Conservation (phyloP, 2,329 filamentous ascomycete genomes). For the Ploettnerulaceae sp. region DNA sequence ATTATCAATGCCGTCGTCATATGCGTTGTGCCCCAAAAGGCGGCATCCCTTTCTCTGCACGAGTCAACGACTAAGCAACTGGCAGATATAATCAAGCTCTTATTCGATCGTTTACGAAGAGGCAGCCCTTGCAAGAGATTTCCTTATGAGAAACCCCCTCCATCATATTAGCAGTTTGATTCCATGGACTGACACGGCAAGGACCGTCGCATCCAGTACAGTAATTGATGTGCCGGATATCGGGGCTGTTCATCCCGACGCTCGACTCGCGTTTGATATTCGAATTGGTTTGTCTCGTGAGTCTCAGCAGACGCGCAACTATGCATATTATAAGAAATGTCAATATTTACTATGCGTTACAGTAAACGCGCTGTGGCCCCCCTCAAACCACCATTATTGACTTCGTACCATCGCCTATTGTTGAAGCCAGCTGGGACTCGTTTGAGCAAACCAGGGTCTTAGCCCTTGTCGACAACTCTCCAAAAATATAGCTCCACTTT, state of each 20-base stretch:
- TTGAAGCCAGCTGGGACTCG: not conserved
- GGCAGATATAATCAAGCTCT: not conserved
- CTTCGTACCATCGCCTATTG: not conserved
- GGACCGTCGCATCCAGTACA: no score
- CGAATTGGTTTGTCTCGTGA: not conserved
- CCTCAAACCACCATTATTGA: not conserved
- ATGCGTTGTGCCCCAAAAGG: constrained; percentile 4
- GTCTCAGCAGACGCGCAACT: constrained; percentile 6
- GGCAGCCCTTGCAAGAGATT: not conserved
- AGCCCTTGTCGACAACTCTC: not conserved
- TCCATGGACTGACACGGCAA: constrained; percentile 12
- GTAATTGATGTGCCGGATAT: not conserved
- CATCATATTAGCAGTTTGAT: constrained; percentile 1
- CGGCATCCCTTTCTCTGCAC: not conserved
- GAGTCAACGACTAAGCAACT: not conserved
- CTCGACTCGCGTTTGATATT: not conserved
- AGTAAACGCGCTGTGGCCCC: constrained; percentile 6
- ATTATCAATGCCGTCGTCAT: constrained; percentile 10
- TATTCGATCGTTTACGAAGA: constrained; percentile 2
- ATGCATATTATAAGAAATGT: not conserved
- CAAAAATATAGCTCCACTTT: constrained; percentile 2
- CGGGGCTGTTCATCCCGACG: not conserved
- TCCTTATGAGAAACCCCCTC: not conserved
- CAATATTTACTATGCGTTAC: not conserved
- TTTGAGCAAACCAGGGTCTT: not conserved